Evolutionary conservation across 176 grass and related monocot species (phyloP).

Genomic region (Miscanthus lutarioriparius): DNA sequence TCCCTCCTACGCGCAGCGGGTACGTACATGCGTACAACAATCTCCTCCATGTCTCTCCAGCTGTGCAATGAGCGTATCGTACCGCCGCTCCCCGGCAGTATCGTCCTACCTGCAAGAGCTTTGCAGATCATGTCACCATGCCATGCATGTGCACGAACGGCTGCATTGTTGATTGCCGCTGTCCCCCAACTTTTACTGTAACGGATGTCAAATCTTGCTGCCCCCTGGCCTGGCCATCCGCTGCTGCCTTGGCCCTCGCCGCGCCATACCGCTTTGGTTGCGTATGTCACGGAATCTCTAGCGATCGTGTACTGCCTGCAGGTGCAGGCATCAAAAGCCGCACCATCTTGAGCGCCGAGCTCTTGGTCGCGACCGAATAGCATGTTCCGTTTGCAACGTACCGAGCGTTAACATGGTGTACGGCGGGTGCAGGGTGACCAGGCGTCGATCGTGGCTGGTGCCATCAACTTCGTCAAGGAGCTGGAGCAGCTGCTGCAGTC

Average conservation of each 20-base stretch:
- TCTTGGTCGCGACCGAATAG: slow-evolving; percentile 17
- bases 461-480: slow-evolving; percentile 96
- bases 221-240: slow-evolving; percentile 5
- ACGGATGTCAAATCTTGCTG: slow-evolving; percentile 44
- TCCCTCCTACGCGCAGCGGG: slow-evolving; percentile 77
- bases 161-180: slow-evolving; percentile 21
- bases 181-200: slow-evolving; percentile 38
- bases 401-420: background rate
- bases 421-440: slow-evolving; percentile 72
- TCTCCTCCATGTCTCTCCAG: background rate
- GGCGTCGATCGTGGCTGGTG: slow-evolving; percentile 80
- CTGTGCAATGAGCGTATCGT: background rate
- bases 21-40: slow-evolving; percentile 36
- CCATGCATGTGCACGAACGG: slow-evolving; percentile 39
- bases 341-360: slow-evolving; percentile 25
- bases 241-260: background rate
- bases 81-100: background rate
- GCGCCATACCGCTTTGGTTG: slow-evolving; percentile 43
- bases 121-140: slow-evolving; percentile 25
- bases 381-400: background rate
- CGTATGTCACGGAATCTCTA: slow-evolving; percentile 56
- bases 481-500: slow-evolving; percentile 86
- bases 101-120: slow-evolving; percentile 20
- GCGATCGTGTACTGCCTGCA: background rate
- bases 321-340: slow-evolving; percentile 28